phyloP scores from a whole-genome alignment of 2,329 filamentous ascomycete species.

The Paecilomyces sp. region DNA sequence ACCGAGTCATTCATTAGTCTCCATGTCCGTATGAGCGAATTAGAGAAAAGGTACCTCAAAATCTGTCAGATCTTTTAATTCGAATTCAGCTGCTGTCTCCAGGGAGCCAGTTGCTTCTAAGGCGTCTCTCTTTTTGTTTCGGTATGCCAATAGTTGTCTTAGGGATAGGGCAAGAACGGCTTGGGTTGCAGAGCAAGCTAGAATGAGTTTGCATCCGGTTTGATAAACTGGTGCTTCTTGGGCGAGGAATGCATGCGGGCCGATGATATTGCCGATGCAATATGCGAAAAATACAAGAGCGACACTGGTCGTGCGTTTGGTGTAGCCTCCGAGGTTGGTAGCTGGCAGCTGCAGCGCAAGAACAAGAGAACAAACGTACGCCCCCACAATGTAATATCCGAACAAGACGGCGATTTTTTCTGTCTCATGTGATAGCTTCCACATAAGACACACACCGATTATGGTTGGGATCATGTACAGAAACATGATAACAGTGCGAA shows the following conservation, averaged over 20 bases:
- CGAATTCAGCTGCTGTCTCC: background rate
- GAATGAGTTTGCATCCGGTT: conserved; percentile 46
- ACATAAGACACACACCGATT: background rate
- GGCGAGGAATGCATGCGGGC: conserved; percentile 38
- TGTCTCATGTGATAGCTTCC: background rate
- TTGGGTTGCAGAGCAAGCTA: conserved; percentile 22
- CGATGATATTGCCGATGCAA: conserved; percentile 40
- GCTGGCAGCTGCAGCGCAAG: conserved; percentile 45
- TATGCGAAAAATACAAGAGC: conserved; percentile 40
- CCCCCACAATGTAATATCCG: conserved; percentile 32
- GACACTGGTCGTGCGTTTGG: conserved; percentile 43
- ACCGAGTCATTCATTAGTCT: background rate
- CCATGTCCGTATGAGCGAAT: background rate
- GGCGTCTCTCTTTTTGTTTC: conserved; percentile 3
- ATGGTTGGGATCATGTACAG: background rate
- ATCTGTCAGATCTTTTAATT: background rate
- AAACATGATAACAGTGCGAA: background rate
- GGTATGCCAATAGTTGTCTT: background rate
- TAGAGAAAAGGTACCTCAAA: background rate
- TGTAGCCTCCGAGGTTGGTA: conserved; percentile 44
- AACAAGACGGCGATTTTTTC: conserved; percentile 54
- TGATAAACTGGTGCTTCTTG: conserved; percentile 40
- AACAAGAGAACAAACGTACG: conserved; percentile 32
- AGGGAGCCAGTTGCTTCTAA: background rate
- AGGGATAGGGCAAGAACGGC: background rate